Base-by-base conservation (phyloP, 2,329 filamentous ascomycete genomes). In the Colletotrichum sp. region DNA sequence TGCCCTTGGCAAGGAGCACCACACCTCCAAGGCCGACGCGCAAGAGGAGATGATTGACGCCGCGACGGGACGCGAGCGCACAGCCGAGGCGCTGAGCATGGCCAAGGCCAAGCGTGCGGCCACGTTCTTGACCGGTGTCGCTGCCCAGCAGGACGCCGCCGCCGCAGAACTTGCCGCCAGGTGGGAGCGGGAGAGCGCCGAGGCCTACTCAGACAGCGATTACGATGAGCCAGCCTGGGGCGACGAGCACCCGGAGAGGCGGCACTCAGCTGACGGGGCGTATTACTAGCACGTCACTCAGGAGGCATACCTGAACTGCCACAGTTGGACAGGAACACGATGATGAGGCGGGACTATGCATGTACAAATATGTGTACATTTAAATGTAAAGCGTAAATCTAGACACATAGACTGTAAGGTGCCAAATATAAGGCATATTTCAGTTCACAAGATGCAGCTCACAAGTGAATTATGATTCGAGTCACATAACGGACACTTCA, bases 331-430 rank as follows among this genome's bases (percentile, higher is more conserved):
- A 62, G 34, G 58, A 34, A 18, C 18, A 34, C 12, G 15, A 38
- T 32, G 38, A 69, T 18, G 56, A 61, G 60, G 60, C 10, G 30
- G 30, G 18, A 64, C 4, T 21, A 10, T 28, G 4, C 18, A n/a
- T 8, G 65, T 52, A 73, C 55, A 62, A 43, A 65, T 43, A 64
- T 52, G 8, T 58, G 43, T 73, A 64, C 67, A 71, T 43, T 12
- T 43, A 70, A 70, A 52, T 74, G 43, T 60, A 66, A 65, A 58
- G 28, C 58, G 62, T 66, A 66, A 48, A 64, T 64, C 8, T 73
- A 52, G 26, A 30, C 16, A 52, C 24, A 52, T 48, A 18, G 30
- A 52, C 38, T 38, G 26, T 21, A 32, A 26, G 30, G 16, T 26
- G 48, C 65, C 30, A 62, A n/a, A 6, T 34, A 21, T 9, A 12